These are phyloP conservation scores for Apiotrichum porosum DNA, from an alignment of 1,284 basidiomycete genomes.

Conservation along the genomic window DNA sequence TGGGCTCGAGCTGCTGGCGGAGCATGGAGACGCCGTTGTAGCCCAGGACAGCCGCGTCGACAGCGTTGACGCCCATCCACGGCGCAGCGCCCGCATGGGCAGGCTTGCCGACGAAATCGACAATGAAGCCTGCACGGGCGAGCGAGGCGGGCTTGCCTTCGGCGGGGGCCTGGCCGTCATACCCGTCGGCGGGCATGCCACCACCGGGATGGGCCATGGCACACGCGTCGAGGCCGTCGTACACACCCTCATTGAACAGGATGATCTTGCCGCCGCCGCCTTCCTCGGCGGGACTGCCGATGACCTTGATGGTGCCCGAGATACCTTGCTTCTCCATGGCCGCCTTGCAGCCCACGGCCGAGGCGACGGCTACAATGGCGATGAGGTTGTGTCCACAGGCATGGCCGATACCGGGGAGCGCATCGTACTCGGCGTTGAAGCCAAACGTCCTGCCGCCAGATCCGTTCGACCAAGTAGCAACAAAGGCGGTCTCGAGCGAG, in stretches of 20 bases:
- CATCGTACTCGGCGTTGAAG: conserved; percentile 34
- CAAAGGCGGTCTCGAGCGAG: conserved; percentile 23
- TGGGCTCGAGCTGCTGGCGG: conserved; percentile 48
- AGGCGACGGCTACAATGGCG: conserved; percentile 44
- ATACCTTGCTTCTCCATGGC: conserved; percentile 35
- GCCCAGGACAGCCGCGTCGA: conserved; percentile 50
- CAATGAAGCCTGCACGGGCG: conserved; percentile 25
- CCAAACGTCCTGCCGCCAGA: conserved; percentile 29
- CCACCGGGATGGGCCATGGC: conserved; percentile 29
- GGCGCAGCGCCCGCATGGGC: conserved; percentile 33
- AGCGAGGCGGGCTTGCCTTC: conserved; percentile 24
- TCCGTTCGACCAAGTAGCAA: conserved; percentile 29
- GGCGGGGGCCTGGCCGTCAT: conserved; percentile 17
- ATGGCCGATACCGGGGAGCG: conserved; percentile 24
- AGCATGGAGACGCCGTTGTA: conserved; percentile 49
- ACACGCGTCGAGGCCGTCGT: conserved; percentile 52
- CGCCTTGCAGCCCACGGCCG: conserved; percentile 39
- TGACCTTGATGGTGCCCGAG: conserved; percentile 37
- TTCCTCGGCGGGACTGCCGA: conserved; percentile 62
- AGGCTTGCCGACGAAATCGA: conserved; percentile 27
- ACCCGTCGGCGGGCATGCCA: conserved; percentile 12
- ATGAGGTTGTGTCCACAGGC: conserved; percentile 60
- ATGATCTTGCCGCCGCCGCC: conserved; percentile 72
- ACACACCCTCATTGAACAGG: conserved; percentile 68
- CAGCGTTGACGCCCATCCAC: conserved; percentile 53